These are phyloP conservation scores for Prunus armeniaca DNA, from an alignment of 306 rosid genomes.

Conservation along the genomic window DNA sequence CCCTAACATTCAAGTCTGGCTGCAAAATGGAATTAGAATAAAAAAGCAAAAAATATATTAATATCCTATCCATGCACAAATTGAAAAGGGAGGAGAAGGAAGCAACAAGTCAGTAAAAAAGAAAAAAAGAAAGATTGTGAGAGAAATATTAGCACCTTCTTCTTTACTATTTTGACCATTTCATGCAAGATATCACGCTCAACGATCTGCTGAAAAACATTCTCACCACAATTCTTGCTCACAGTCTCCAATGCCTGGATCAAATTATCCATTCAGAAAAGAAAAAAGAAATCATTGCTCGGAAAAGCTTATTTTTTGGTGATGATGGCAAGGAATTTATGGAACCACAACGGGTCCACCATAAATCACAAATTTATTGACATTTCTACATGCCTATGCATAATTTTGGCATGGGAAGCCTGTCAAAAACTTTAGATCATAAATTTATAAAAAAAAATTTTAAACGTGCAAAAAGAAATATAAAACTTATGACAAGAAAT, in stretches of 20 bases:
- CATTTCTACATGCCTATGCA: not conserved
- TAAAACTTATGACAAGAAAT: not conserved
- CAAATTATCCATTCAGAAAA: conserved; percentile 16
- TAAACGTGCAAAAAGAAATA: not conserved
- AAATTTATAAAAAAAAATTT: not conserved
- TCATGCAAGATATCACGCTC: conserved; percentile 91
- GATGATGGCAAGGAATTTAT: not conserved
- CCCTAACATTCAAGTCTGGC: conserved; percentile 92
- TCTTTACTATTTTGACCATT: conserved; percentile 96
- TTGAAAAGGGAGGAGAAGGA: not conserved
- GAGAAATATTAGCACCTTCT: conserved; percentile 56
- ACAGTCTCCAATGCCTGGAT: conserved; percentile 85
- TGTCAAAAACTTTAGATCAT: conserved; percentile 4
- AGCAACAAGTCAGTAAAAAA: conserved; percentile 1
- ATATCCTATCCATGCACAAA: not conserved
- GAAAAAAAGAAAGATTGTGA: conserved; percentile 10
- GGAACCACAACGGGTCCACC: not conserved
- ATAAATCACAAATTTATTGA: not conserved
- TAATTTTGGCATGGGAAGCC: not conserved
- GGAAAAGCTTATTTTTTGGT: conserved; percentile 14
- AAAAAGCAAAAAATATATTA: conserved; percentile 25
- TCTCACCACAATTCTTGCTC: conserved; percentile 93
- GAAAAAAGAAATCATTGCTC: conserved; percentile 14
- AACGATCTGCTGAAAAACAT: conserved; percentile 71
- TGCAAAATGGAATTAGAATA: conserved; percentile 45